Evolutionary conservation across 805 yeast genomes (phyloP).

Genomic region (Yueomyces sinensis): DNA sequence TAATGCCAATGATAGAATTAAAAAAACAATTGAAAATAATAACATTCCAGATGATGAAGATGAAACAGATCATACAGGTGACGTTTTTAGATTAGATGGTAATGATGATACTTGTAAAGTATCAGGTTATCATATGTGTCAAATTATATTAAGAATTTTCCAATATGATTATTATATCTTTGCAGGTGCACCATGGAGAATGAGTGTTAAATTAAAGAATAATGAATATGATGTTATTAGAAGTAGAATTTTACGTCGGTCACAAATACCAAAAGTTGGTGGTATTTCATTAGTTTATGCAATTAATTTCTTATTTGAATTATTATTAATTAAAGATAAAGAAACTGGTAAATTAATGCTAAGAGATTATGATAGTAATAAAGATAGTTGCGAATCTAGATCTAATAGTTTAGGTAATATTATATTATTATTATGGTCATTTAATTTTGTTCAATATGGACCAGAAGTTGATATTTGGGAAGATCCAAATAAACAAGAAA

Average conservation of each 20-base stretch:
- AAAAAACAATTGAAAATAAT: not conserved
- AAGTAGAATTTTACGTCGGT: slow-evolving; percentile 27
- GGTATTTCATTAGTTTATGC: slow-evolving; percentile 46
- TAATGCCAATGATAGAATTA: not conserved
- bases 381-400: slow-evolving; percentile 35
- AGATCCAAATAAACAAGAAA: slow-evolving; percentile 2
- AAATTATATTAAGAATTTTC: slow-evolving; percentile 55
- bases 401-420: slow-evolving; percentile 24
- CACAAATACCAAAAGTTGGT: slow-evolving; percentile 30
- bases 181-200: slow-evolving; percentile 74
- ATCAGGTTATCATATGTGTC: slow-evolving; percentile 62
- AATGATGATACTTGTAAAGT: slow-evolving; percentile 32
- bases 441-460: slow-evolving; percentile 34
- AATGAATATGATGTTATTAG: slow-evolving; percentile 36
- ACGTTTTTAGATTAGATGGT: not conserved
- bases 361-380: slow-evolving; percentile 35
- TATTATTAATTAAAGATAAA: slow-evolving; percentile 37
- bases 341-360: slow-evolving; percentile 14
- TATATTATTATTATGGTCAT: slow-evolving; percentile 35
- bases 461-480: slow-evolving; percentile 28
- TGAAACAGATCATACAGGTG: not conserved
- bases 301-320: slow-evolving; percentile 46
- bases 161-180: slow-evolving; percentile 68
- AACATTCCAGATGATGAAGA: not conserved
- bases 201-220: slow-evolving; percentile 49